Base-by-base conservation (phyloP, 2,329 filamentous ascomycete genomes). In the Neopestalotiopsis sp. region DNA sequence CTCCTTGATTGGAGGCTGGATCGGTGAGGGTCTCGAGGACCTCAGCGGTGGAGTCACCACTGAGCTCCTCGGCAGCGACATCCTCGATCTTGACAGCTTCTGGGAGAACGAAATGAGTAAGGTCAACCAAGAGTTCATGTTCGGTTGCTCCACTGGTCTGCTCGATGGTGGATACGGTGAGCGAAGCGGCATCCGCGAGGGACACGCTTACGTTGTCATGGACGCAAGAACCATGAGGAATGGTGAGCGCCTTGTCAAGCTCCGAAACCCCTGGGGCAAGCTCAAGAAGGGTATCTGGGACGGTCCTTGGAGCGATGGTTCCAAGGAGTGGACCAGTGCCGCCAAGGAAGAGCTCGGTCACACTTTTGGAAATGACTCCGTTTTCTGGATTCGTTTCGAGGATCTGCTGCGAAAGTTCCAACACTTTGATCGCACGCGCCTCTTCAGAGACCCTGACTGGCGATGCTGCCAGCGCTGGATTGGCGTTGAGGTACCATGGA, bases 71-170 rank as follows among this genome's bases (percentile, higher is more conserved):
- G 88, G 89, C 1, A 88, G 89, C 0, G 91, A 94, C 74, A 92
- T 94, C 45, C 84, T 94, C 3, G 91, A 96, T 75, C 91, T 92
- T 69, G 91, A 97, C 65, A 87, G 89, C 28, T 97, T 97, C 77
- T 97, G 94, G 94, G 88, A 86, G 1, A 90, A 95, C 49, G 92
- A 96, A 77, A 86, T 97, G 30, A 88, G 91, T 79, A 90, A 92
- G 71, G 93, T 94, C 69, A 96, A 97, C 77, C 82, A 94, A 67
- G 91, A 94, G 65, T 97, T 96, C 74, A 81, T 94, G 7, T 93
- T 93, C 73, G 91, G 91, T n/a, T 92, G 90, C 74, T 88, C 85
- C 0, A 89, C 88, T 0, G 91, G 91, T 10, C 81, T 91, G 32
- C 85, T 91, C 67, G 89, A 89, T 58, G 85, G 85, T 40, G 89